Evolutionary conservation across 2,329 filamentous ascomycete species (phyloP).

Genomic region (Neurospora crassa): DNA sequence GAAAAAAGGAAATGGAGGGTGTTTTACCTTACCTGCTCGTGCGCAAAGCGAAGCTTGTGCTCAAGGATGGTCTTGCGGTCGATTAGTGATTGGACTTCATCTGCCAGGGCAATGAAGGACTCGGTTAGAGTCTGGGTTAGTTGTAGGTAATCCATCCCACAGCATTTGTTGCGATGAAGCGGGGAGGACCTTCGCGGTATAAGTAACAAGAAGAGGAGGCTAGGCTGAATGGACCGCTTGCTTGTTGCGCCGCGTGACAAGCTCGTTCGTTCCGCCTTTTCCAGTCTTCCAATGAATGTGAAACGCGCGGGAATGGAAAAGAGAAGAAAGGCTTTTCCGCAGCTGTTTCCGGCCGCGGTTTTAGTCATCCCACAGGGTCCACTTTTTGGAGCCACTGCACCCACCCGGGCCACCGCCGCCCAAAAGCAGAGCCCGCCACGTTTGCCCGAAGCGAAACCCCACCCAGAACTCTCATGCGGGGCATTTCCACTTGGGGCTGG

Average conservation of each 20-base stretch:
- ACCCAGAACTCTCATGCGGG: neutral
- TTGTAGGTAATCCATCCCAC: conserved; percentile 33
- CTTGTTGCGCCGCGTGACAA: neutral
- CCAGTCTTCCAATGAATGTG: neutral
- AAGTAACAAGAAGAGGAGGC: conserved; percentile 13
- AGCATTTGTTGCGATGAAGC: conserved; percentile 5
- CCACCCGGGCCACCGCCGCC: neutral
- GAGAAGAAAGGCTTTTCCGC: conserved; percentile 1
- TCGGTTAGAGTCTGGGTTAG: conserved; percentile 50
- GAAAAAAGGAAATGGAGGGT: conserved; percentile 7
- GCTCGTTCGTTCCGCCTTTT: neutral
- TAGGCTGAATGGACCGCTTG: conserved; percentile 2
- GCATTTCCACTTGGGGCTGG: neutral
- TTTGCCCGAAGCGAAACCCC: neutral
- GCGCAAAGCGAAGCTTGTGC: conserved; percentile 57
- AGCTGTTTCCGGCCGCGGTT: conserved; percentile 2
- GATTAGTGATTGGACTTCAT: conserved; percentile 53
- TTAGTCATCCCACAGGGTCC: neutral
- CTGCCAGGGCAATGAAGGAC: conserved; percentile 55
- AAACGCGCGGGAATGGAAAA: neutral
- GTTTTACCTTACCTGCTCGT: conserved; percentile 46
- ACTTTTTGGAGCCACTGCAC: neutral
- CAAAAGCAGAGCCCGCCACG: neutral
- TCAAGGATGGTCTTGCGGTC: conserved; percentile 57
- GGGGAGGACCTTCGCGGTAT: conserved; percentile 7